Evolutionary conservation across 768 basidiomycete genomes (phyloP).

Genomic region (Suillus discolor): DNA sequence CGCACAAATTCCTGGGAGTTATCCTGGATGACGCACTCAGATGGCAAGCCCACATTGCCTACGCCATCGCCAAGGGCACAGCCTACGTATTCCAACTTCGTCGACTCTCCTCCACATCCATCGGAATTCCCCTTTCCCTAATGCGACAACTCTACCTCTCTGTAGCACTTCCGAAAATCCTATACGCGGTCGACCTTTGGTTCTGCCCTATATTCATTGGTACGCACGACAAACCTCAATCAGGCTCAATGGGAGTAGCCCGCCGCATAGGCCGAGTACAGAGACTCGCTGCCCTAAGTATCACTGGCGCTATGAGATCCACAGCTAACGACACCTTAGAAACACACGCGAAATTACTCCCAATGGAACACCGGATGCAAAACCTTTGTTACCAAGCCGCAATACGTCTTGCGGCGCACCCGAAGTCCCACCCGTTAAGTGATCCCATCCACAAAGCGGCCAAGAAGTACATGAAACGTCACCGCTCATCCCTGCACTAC

Average conservation of each 20-base stretch:
- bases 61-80: neutral
- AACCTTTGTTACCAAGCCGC: constrained; percentile 1
- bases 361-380: constrained; percentile 10
- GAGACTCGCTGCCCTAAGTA: too few relatives aligned
- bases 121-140: neutral
- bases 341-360: constrained; percentile 22
- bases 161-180: constrained; percentile 14
- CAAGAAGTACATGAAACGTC: neutral
- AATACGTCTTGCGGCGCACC: neutral
- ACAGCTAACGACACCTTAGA: constrained; percentile 20
- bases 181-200: constrained; percentile 16
- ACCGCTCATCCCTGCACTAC: neutral
- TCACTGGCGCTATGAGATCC: constrained; percentile 15
- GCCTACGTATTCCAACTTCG: neutral
- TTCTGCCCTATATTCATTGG: neutral
- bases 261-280: neutral
- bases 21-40: too few relatives aligned
- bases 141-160: neutral
- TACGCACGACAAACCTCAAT: neutral
- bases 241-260: neutral
- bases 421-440: neutral
- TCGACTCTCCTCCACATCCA: neutral
- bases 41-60: neutral
- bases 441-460: neutral
- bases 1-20: too few relatives aligned